Conservation (phyloP, 2,329 filamentous ascomycete genomes). For the Xenosphaeropsis pyriputrescens region DNA sequence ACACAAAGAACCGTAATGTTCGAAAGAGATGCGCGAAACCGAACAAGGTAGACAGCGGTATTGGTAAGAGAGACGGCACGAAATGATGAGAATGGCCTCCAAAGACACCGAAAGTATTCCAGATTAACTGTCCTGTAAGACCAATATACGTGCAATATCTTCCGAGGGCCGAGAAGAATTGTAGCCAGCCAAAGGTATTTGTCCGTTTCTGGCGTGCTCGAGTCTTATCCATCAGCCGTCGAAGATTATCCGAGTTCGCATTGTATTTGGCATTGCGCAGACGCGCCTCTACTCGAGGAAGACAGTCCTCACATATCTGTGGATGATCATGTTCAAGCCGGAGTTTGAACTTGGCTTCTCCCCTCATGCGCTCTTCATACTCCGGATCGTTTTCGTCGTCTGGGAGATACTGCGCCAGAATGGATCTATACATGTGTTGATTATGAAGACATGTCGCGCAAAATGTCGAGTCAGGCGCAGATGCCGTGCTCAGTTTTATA, state of each 20-base stretch:
- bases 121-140: conserved; percentile 12
- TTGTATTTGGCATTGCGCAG: conserved; percentile 63
- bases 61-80: too few species aligned
- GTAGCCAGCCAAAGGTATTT: conserved; percentile 7
- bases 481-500: conserved; percentile 13
- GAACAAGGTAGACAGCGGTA: too few species aligned
- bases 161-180: conserved; percentile 6
- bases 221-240: conserved; percentile 48
- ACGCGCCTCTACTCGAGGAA: conserved; percentile 54
- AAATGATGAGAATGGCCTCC: too few species aligned
- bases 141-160: conserved; percentile 11
- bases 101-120: conserved; percentile 8
- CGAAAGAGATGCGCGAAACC: too few species aligned
- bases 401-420: conserved; percentile 68
- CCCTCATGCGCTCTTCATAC: conserved; percentile 49
- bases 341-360: conserved; percentile 54
- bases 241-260: conserved; percentile 28
- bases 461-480: conserved; percentile 28
- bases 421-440: conserved; percentile 65
- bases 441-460: conserved; percentile 80
- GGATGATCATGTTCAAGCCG: conserved; percentile 74
- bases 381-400: conserved; percentile 50
- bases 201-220: conserved; percentile 22
- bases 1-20: too few species aligned
- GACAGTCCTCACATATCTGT: conserved; percentile 72